Evolutionary conservation across 1,284 basidiomycete species (phyloP).

Genomic region (Kwoniella shivajii): DNA sequence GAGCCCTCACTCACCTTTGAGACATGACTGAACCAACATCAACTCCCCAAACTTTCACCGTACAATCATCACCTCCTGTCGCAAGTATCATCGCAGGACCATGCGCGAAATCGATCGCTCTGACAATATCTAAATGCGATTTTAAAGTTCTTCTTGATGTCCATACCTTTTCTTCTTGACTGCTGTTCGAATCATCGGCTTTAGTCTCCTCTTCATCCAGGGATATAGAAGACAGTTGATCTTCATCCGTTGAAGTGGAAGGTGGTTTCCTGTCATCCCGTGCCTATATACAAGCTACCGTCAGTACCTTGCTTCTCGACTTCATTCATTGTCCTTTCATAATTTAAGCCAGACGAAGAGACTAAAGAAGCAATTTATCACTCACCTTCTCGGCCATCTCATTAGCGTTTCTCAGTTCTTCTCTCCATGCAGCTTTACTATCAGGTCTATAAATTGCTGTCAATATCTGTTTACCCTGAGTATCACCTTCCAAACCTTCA

Average conservation of each 20-base stretch:
- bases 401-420: conserved; percentile 57
- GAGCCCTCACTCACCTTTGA: conserved; percentile 30
- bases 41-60: conserved; percentile 84
- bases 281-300: conserved; percentile 1
- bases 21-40: conserved; percentile 37
- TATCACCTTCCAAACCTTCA: conserved; percentile 3
- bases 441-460: conserved; percentile 88
- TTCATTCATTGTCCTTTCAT: not conserved
- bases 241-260: conserved; percentile 36
- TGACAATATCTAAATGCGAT: conserved; percentile 88
- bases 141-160: conserved; percentile 77
- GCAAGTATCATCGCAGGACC: conserved; percentile 79
- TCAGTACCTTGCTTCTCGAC: not conserved
- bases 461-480: conserved; percentile 59
- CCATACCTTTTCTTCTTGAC: conserved; percentile 65
- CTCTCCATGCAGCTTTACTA: conserved; percentile 78
- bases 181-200: conserved; percentile 54
- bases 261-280: conserved; percentile 12
- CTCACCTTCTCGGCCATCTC: conserved; percentile 49
- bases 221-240: conserved; percentile 39
- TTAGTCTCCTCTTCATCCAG: conserved; percentile 62
- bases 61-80: conserved; percentile 91
- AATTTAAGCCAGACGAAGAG: not conserved
- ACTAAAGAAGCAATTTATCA: not conserved
- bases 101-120: conserved; percentile 79